Conservation (phyloP, 2,329 filamentous ascomycete species). For the Aspergillus niger region DNA sequence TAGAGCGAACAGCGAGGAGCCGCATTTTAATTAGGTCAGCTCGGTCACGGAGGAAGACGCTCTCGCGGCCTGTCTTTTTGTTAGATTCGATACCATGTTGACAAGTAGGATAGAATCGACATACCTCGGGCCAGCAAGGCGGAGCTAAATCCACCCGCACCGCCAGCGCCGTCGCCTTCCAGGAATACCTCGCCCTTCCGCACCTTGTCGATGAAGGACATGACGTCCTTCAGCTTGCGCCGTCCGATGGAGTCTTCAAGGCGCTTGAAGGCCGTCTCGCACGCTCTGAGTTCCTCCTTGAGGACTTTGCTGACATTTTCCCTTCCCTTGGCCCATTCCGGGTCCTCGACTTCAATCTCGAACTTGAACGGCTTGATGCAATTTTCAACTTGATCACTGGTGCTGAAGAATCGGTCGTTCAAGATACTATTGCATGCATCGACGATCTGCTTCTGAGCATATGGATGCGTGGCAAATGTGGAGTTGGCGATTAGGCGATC, state of each 20-base stretch:
- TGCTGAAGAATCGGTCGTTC: constrained; percentile 94
- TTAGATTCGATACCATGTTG: not conserved
- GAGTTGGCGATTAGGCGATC: constrained; percentile 76
- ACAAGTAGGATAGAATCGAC: constrained; percentile 23
- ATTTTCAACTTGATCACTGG: constrained; percentile 96
- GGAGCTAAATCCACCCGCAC: constrained; percentile 90
- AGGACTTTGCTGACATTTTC: constrained; percentile 79
- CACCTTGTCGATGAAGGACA: constrained; percentile 86
- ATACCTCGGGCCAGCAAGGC: constrained; percentile 79
- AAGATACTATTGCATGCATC: constrained; percentile 88
- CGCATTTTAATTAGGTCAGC: constrained; percentile 90
- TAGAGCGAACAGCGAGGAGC: constrained; percentile 81
- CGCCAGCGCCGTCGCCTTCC: constrained; percentile 78
- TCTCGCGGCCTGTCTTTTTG: constrained; percentile 71
- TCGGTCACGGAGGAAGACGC: constrained; percentile 88
- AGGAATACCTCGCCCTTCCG: constrained; percentile 81
- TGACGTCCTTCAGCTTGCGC: constrained; percentile 84
- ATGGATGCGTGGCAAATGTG: constrained; percentile 86
- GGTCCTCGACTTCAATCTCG: constrained; percentile 89
- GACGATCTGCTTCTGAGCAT: constrained; percentile 87
- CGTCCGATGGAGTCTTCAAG: constrained; percentile 78
- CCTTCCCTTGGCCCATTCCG: constrained; percentile 82
- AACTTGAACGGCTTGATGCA: constrained; percentile 99
- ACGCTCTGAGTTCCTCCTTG: constrained; percentile 84
- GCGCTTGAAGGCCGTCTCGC: constrained; percentile 73